Evolutionary conservation across 2,329 filamentous ascomycete species (phyloP).

Genomic region (Penicillium capsulatum): DNA sequence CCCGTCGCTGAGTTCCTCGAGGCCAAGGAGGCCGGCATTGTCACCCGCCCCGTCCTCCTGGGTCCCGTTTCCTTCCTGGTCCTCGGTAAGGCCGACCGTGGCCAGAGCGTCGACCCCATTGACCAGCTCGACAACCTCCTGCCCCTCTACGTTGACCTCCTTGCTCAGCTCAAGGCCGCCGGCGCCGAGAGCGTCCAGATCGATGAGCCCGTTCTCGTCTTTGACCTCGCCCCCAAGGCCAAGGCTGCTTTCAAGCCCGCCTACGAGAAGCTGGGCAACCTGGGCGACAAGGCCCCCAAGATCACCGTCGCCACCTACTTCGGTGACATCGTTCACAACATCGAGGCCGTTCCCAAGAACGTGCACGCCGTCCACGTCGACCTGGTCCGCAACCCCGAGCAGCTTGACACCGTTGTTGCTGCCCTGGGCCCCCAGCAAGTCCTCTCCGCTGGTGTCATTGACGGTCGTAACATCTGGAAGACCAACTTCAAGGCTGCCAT

Average conservation of each 20-base stretch:
- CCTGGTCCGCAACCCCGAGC: conserved; percentile 96
- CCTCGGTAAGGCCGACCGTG: conserved; percentile 97
- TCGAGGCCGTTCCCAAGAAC: conserved; percentile 71
- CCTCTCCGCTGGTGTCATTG: conserved; percentile 92
- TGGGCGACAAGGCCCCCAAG: conserved; percentile 78
- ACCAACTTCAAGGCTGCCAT: conserved; percentile 97
- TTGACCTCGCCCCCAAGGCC: conserved; percentile 81
- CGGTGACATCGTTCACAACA: conserved; percentile 98
- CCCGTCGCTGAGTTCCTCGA: conserved; percentile 90
- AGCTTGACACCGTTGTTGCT: conserved; percentile 78
- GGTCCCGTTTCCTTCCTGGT: conserved; percentile 96
- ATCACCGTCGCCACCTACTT: conserved; percentile 96
- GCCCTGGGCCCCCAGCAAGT: conserved; percentile 84
- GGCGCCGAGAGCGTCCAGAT: conserved; percentile 97
- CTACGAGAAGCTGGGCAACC: conserved; percentile 74
- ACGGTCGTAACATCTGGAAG: conserved; percentile 99
- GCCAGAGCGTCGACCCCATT: conserved; percentile 87
- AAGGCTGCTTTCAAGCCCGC: conserved; percentile 98
- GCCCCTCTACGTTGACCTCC: conserved; percentile 89
- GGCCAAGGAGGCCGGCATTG: conserved; percentile 94
- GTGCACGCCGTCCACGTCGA: conserved; percentile 88
- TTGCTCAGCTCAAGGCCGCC: conserved; percentile 88
- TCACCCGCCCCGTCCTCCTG: conserved; percentile 87
- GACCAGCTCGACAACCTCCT: conserved; percentile 88
- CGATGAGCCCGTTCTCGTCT: conserved; percentile 94